Evolutionary conservation across 352 stramenopile genomes (phyloP), one percentile per base, ranked within the genome.

Genomic region (Phytophthora ramorum): DNA sequence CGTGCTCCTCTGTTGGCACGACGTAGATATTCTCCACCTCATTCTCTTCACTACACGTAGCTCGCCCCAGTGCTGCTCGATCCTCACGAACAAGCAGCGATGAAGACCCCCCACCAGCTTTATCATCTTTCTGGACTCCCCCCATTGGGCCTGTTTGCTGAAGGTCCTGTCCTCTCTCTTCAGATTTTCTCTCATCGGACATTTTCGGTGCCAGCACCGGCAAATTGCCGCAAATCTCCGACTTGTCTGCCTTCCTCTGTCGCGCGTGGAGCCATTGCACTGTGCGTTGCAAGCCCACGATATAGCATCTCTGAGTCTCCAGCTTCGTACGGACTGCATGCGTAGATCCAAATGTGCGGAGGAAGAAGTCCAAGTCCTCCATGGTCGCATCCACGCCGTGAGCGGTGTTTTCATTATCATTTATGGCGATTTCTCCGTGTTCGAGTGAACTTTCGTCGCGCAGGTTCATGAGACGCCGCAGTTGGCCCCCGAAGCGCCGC

Each of bases 331-430:
- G 37, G 16, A 69, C 54, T 7, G 45, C 61, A 19, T 22, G 32
- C 5, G 58, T 66, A 0, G 58, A 66, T 12, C 58, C 58, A 17
- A 35, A 54, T 0, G 13, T 43, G 5, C 20, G n/a, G 1, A 65
- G 8, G 28, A 65, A 58, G 19, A 57, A 57, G 8, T 52, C 37
- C 57, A 65, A 14, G 20, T 65, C 30, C 13, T 6, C 19, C 46
- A 57, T 48, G 17, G 17, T 58, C 1, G 34, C 32, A 14, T 58
- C 47, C 47, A 52, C 32, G 3, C 20, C 34, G 2, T 57, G 32
- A 9, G 13, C 24, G 16, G 9, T 28, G 28, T 57, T 30, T 24
- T 44, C 32, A 1, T 32, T 10, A 4, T 46, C 34, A 4, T 57
- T 20, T 38, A 26, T 17, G 19, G 32, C 24, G 34, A 28, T 38